Evolutionary conservation across 345 rosid species (phyloP).

Genomic region (Citrus trifoliata): DNA sequence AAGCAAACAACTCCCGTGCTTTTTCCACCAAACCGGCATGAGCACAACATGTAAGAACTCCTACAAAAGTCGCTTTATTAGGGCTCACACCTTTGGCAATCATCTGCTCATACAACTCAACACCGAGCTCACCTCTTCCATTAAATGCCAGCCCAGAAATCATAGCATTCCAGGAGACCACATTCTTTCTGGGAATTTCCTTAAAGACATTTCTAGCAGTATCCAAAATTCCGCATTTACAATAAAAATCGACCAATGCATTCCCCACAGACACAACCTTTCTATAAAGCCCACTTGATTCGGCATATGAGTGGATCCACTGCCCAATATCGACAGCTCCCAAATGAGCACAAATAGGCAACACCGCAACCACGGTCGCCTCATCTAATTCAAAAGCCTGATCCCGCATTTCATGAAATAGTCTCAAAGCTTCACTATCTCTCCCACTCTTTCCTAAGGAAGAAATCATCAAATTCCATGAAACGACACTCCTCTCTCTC

Average conservation of each 20-base stretch:
- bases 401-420: constrained; percentile 59
- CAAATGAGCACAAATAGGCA: constrained; percentile 63
- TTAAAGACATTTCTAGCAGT: constrained; percentile 38
- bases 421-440: constrained; percentile 51
- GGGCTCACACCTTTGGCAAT: constrained; percentile 35
- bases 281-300: constrained; percentile 37
- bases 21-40: constrained; percentile 56
- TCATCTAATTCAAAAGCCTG: constrained; percentile 57
- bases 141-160: constrained; percentile 61
- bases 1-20: constrained; percentile 46
- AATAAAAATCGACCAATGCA: constrained; percentile 59
- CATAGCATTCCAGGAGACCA: constrained; percentile 68
- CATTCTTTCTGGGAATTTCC: constrained; percentile 45
- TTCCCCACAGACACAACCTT: constrained; percentile 50
- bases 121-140: constrained; percentile 55
- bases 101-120: constrained; percentile 57
- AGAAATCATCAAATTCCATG: constrained; percentile 72
- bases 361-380: constrained; percentile 53
- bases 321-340: constrained; percentile 50
- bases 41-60: constrained; percentile 58
- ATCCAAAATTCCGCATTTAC: constrained; percentile 58
- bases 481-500: constrained; percentile 51
- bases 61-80: constrained; percentile 50
- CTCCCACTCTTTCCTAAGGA: constrained; percentile 54
- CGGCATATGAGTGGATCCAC: constrained; percentile 50